A percentile compares a stretch with the other conserved stretches of the same genome.
phyloP scores from a whole-genome alignment of 352 stramenopile species.

The Blastocystis sp. region DNA sequence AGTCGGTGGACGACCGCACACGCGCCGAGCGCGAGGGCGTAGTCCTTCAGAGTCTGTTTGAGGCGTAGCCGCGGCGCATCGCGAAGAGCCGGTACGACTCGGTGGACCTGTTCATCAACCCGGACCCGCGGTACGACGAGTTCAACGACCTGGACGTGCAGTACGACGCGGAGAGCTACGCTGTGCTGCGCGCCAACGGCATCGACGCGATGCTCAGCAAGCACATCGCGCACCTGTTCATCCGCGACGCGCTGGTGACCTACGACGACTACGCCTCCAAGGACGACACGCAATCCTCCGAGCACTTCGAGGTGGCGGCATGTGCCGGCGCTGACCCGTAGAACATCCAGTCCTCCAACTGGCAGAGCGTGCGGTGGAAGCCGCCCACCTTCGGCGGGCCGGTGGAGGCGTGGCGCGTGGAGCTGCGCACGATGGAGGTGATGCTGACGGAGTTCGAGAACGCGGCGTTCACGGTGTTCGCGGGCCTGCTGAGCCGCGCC shows the following conservation, averaged over 20 bases:
- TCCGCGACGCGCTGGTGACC: conserved; percentile 93
- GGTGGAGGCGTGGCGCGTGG: conserved; percentile 78
- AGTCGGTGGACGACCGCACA: conserved; percentile 90
- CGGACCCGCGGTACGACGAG: conserved; percentile 73
- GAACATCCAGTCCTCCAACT: conserved; percentile 99
- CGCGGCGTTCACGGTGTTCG: conserved; percentile 96
- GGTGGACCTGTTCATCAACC: conserved; percentile 75
- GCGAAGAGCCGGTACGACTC: conserved; percentile 89
- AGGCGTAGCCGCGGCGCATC: conserved; percentile 74
- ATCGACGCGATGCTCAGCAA: conserved; percentile 90
- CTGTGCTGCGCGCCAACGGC: conserved; percentile 82
- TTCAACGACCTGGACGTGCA: conserved; percentile 88
- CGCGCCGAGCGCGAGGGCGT: conserved; percentile 76
- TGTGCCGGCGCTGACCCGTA: conserved; percentile 73
- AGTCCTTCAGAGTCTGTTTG: not conserved
- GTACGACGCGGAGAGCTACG: conserved; percentile 88
- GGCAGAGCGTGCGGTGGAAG: conserved; percentile 99
- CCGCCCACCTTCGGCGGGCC: conserved; percentile 83
- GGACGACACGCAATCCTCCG: conserved; percentile 79
- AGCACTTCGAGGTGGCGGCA: conserved; percentile 71
- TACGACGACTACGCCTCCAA: conserved; percentile 84
- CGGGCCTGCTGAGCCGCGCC: conserved; percentile 91
- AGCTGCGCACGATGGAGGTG: conserved; percentile 98
- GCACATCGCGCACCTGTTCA: conserved; percentile 97
- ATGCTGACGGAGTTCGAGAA: conserved; percentile 99